phyloP scores from a whole-genome alignment of 2,329 filamentous ascomycete genomes.

The Colletotrichum camelliae region DNA sequence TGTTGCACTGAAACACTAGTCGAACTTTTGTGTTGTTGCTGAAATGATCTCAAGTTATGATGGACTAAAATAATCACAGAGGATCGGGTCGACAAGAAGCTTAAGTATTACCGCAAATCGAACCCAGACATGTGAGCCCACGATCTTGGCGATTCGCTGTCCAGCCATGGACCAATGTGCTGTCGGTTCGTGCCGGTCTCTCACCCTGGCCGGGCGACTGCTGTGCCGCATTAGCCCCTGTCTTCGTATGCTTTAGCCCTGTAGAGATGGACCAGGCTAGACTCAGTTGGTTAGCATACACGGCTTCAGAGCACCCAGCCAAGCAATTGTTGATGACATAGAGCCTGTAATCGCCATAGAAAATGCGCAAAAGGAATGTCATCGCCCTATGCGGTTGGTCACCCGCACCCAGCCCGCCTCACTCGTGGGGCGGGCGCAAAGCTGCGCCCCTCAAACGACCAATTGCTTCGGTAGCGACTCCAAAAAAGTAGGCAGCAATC shows the following conservation, averaged over 20 bases:
- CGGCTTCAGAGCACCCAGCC: not conserved
- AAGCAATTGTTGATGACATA: not conserved
- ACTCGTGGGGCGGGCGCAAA: not conserved
- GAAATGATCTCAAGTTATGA: accelerated
- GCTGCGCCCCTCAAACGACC: not conserved
- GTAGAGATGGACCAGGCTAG: not conserved
- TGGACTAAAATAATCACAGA: not conserved
- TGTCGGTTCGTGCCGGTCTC: not conserved
- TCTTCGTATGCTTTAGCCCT: not conserved
- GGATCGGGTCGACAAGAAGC: not conserved
- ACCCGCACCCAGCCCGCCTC: not conserved
- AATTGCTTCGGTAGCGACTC: not conserved
- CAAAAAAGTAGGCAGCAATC: not conserved
- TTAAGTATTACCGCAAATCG: not conserved
- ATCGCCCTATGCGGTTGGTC: not conserved
- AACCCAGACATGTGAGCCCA: not conserved
- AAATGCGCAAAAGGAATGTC: not conserved
- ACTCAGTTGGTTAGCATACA: not conserved
- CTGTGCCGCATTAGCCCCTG: constrained; percentile 7
- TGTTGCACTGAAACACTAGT: not conserved
- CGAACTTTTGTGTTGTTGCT: not conserved
- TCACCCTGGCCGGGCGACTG: not conserved
- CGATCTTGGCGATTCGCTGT: not conserved
- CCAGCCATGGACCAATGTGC: not conserved
- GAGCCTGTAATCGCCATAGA: not conserved